A percentile compares a stretch with the other conserved stretches of the same genome.
Conservation (phyloP, 768 basidiomycete genomes). For the Boletus fagicola region DNA sequence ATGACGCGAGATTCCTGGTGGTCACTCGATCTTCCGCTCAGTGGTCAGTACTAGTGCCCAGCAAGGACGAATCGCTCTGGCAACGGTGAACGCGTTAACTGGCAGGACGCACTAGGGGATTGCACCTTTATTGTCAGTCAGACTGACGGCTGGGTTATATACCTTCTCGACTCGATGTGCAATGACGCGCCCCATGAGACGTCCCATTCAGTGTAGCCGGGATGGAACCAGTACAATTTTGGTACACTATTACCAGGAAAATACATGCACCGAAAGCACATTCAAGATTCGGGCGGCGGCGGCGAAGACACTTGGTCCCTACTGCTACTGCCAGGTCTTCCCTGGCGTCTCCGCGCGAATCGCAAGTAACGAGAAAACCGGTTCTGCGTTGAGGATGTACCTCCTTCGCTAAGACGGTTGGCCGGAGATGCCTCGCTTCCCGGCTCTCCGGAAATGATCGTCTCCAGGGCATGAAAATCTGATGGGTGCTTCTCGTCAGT, state of each 20-base stretch:
- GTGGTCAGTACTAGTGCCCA: too few relatives aligned
- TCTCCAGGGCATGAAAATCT: constrained; percentile 64
- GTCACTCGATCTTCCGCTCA: neutral
- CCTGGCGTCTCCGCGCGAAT: constrained; percentile 50
- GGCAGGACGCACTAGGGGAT: neutral
- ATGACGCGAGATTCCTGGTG: neutral
- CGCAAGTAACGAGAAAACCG: constrained; percentile 60
- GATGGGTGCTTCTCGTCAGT: neutral
- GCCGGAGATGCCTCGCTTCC: constrained; percentile 13
- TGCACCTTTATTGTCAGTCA: neutral
- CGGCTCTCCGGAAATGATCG: constrained; percentile 45
- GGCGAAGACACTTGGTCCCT: constrained; percentile 25
- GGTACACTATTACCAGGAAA: neutral
- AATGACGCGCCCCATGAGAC: neutral
- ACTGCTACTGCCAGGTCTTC: constrained; percentile 33
- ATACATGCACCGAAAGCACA: neutral
- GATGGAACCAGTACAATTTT: neutral
- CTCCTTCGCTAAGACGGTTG: constrained; percentile 16
- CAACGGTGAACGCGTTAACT: neutral
- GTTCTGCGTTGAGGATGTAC: constrained; percentile 28
- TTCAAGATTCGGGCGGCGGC: constrained; percentile 9
- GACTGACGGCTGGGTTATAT: neutral
- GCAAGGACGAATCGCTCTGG: too few relatives aligned
- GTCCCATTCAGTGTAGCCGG: neutral
- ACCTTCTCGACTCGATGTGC: neutral